phyloP scores from a whole-genome alignment of 1,139 yeast genomes.

The Yamadazyma kanchanaburiensis region DNA sequence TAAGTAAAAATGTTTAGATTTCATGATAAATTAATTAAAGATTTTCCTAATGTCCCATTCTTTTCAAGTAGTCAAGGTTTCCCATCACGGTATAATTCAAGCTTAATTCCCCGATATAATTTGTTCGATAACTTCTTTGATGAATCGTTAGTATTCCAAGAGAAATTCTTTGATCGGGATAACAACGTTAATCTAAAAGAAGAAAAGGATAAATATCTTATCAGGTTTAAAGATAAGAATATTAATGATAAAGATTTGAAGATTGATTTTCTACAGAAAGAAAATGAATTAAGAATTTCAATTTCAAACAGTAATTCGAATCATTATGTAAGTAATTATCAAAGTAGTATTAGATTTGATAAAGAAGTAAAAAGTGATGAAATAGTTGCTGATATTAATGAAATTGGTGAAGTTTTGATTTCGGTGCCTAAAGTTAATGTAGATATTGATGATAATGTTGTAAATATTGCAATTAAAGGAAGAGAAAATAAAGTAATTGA shows the following conservation, averaged over 20 bases:
- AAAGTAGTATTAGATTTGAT: constrained; percentile 18
- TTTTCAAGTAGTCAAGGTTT: constrained; percentile 5
- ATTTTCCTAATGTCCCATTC: constrained; percentile 4
- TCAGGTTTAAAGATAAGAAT: constrained; percentile 14
- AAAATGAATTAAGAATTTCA: constrained; percentile 17
- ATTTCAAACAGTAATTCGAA: constrained; percentile 8
- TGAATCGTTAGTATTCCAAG: constrained; percentile 10
- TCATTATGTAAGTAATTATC: constrained; percentile 14
- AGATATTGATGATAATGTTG: constrained; percentile 15
- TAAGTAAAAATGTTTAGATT: constrained; percentile 8
- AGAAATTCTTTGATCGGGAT: constrained; percentile 7
- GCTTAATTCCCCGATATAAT: too few relatives aligned
- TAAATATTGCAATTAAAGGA: constrained; percentile 9
- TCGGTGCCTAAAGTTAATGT: constrained; percentile 20
- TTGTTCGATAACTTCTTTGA: constrained; percentile 7
- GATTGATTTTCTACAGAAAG: constrained; percentile 19
- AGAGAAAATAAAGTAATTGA: constrained; percentile 3
- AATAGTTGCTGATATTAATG: constrained; percentile 17
- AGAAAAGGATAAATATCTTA: constrained; percentile 19
- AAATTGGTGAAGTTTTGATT: constrained; percentile 13
- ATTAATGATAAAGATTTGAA: constrained; percentile 18
- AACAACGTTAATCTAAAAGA: constrained; percentile 19
- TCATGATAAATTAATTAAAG: constrained; percentile 7
- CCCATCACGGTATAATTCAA: too few relatives aligned
- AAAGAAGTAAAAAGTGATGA: constrained; percentile 18